Conservation (phyloP, 139 green algal genomes). For the Yamagishiella unicocca region DNA sequence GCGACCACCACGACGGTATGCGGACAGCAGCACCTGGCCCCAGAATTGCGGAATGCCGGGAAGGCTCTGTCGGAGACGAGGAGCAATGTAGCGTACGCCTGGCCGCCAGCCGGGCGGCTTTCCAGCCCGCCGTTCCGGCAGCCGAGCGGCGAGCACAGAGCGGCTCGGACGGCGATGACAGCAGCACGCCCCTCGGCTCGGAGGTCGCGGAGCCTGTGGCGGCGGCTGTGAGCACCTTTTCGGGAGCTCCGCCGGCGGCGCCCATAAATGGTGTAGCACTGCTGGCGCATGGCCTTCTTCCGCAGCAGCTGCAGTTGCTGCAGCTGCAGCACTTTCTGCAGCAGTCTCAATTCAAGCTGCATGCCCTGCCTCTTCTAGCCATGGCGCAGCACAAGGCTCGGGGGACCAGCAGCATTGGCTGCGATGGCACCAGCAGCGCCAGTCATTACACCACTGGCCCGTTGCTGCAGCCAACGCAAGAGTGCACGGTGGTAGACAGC, state of each 20-base stretch:
- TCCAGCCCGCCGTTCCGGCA: too few relatives aligned
- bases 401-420: background rate
- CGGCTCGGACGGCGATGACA: conserved; percentile 27
- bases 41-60: too few relatives aligned
- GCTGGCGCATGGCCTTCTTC: background rate
- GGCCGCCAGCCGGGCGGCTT: too few relatives aligned
- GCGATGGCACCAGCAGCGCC: background rate
- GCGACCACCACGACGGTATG: background rate
- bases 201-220: background rate
- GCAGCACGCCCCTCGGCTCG: background rate
- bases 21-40: too few relatives aligned
- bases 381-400: background rate
- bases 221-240: background rate
- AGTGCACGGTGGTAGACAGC: too few relatives aligned
- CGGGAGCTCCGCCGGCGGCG: background rate
- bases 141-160: too few relatives aligned
- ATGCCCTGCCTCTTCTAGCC: too few relatives aligned
- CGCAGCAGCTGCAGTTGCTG: background rate
- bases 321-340: background rate
- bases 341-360: too few relatives aligned
- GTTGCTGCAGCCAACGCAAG: background rate
- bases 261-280: background rate
- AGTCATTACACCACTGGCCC: background rate
- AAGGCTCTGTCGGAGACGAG: too few relatives aligned
- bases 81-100: too few relatives aligned